phyloP scores from a whole-genome alignment of 371 early-diverging fungal genomes.

The Apophysomyces trapeziformis region DNA sequence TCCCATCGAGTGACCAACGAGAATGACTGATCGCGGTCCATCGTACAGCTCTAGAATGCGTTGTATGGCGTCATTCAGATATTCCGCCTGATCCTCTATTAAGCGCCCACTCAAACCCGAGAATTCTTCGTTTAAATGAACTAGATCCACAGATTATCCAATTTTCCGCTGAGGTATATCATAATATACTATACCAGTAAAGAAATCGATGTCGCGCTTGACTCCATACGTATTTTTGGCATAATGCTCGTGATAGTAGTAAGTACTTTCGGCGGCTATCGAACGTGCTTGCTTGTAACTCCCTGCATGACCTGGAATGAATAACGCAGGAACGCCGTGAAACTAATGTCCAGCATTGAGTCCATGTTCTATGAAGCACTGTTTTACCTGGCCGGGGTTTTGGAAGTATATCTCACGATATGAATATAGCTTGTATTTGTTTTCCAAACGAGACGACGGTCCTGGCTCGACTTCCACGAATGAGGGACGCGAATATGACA shows the following conservation, averaged over 20 bases:
- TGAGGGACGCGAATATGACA: slow-evolving; percentile 83
- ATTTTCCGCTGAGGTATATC: background rate
- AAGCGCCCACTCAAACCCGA: slow-evolving; percentile 59
- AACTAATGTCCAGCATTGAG: slow-evolving; percentile 20
- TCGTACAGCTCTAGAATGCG: slow-evolving; percentile 70
- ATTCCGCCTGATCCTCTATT: slow-evolving; percentile 73
- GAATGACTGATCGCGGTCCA: slow-evolving; percentile 66
- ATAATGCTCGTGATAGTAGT: slow-evolving; percentile 44
- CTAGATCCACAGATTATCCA: slow-evolving; percentile 32
- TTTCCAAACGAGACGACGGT: slow-evolving; percentile 54
- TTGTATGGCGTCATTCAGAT: slow-evolving; percentile 76
- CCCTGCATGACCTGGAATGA: slow-evolving; percentile 94
- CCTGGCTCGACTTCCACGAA: slow-evolving; percentile 59
- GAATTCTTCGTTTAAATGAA: slow-evolving; percentile 90
- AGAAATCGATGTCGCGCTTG: slow-evolving; percentile 73
- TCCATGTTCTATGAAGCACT: background rate
- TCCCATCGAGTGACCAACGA: slow-evolving; percentile 97
- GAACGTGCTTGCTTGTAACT: slow-evolving; percentile 88
- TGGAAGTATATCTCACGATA: slow-evolving; percentile 73
- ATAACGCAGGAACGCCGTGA: slow-evolving; percentile 80
- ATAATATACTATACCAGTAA: slow-evolving; percentile 61
- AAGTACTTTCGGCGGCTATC: slow-evolving; percentile 70
- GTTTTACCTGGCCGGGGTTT: slow-evolving; percentile 23
- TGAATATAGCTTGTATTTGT: slow-evolving; percentile 76
- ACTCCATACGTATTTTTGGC: slow-evolving; percentile 18